A percentile compares a stretch with the other conserved stretches of the same genome.
phyloP scores from a whole-genome alignment of 805 yeast genomes.

The Candida ipomoeae region DNA sequence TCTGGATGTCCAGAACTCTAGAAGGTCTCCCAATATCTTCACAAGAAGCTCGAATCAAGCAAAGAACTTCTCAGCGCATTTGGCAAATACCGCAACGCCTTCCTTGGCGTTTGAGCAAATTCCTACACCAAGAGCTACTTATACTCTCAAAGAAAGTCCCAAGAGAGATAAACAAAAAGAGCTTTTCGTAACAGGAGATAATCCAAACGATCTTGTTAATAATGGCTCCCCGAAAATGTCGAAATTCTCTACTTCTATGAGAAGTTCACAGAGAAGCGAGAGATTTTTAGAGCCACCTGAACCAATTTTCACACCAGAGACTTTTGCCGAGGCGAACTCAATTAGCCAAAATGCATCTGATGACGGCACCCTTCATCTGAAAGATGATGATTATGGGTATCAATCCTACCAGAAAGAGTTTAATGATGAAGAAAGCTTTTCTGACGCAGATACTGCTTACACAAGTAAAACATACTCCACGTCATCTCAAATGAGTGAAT shows the following conservation, averaged over 20 bases:
- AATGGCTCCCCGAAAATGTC: constrained; percentile 35
- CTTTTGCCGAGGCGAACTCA: constrained; percentile 56
- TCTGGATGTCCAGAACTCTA: constrained; percentile 20
- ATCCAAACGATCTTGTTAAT: constrained; percentile 22
- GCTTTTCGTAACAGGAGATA: constrained; percentile 41
- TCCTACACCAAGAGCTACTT: constrained; percentile 58
- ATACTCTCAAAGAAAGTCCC: constrained; percentile 66
- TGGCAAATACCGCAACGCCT: constrained; percentile 9
- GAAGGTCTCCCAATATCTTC: constrained; percentile 44
- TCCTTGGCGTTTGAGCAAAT: constrained; percentile 8
- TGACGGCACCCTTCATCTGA: constrained; percentile 29
- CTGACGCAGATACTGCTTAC: constrained; percentile 28
- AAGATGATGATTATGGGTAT: constrained; percentile 28
- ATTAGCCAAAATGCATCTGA: constrained; percentile 23
- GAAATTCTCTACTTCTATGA: constrained; percentile 24
- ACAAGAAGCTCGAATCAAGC: constrained; percentile 33
- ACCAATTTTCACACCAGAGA: constrained; percentile 60
- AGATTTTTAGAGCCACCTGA: constrained; percentile 59
- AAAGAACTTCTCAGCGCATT: constrained; percentile 3
- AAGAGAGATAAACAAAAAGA: constrained; percentile 49
- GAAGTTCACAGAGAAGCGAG: constrained; percentile 39
- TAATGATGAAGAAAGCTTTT: constrained; percentile 31
- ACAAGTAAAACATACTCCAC: constrained; percentile 30
- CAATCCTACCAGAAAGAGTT: constrained; percentile 34
- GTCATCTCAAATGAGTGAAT: constrained; percentile 29